Evolutionary conservation across 2,329 filamentous ascomycete genomes (phyloP).

Genomic region (Phyllosticta paracitricarpa): DNA sequence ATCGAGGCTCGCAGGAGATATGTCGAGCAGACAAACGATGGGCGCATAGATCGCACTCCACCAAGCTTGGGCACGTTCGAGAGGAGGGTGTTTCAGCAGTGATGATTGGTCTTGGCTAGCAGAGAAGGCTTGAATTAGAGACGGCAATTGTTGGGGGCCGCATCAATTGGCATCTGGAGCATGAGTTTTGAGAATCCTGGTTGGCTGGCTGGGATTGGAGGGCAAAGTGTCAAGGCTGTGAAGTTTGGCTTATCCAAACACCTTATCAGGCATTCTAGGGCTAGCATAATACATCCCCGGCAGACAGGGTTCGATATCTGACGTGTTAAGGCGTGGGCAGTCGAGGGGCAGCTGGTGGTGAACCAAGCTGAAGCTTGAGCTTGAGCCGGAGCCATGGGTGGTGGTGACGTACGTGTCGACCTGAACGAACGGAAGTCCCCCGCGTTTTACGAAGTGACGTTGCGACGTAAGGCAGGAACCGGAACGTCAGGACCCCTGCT

Average conservation of each 20-base stretch:
- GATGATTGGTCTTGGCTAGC: neutral
- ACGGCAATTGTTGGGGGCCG: neutral
- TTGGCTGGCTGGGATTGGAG: neutral
- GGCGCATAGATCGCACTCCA: slow-evolving; percentile 27
- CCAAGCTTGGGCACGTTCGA: slow-evolving; percentile 26
- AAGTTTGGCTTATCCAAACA: neutral
- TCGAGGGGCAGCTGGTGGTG: neutral
- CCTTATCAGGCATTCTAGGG: neutral
- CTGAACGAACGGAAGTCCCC: neutral
- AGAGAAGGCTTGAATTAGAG: neutral
- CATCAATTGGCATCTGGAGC: neutral
- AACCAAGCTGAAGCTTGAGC: neutral
- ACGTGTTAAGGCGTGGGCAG: neutral
- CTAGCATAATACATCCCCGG: neutral
- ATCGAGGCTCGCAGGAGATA: slow-evolving; percentile 12
- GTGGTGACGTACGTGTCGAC: neutral
- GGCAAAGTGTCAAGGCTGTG: neutral
- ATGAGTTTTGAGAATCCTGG: neutral
- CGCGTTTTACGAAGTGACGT: neutral
- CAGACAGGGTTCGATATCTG: neutral
- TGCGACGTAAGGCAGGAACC: neutral
- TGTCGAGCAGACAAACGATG: slow-evolving; percentile 11
- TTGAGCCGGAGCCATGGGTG: neutral
- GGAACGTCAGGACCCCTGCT: neutral
- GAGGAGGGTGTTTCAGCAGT: slow-evolving; percentile 14